Conservation (phyloP, 73 alveolate genomes). For the Blepharisma stoltei region DNA sequence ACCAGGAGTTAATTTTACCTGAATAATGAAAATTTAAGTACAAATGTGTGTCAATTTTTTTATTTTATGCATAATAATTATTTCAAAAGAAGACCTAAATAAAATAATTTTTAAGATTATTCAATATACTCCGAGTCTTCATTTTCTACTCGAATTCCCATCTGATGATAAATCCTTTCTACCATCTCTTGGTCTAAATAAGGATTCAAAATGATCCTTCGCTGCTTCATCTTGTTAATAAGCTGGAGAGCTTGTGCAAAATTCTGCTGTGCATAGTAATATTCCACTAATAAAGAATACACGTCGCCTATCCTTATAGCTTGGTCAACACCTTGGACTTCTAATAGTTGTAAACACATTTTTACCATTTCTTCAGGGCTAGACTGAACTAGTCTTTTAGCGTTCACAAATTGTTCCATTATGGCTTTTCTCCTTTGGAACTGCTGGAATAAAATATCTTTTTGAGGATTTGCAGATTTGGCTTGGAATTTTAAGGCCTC, state of each 20-base stretch:
- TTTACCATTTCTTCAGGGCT: conserved; percentile 77
- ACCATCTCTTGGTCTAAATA: conserved; percentile 79
- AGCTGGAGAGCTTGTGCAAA: conserved; percentile 57
- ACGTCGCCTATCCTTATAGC: conserved; percentile 91
- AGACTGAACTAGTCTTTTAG: conserved; percentile 63
- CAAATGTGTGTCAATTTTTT: not conserved
- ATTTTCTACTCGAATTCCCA: conserved; percentile 5
- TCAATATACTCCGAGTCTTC: conserved; percentile 12
- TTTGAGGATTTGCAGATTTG: conserved; percentile 69
- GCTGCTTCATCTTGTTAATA: conserved; percentile 69
- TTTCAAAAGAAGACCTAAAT: too few relatives aligned
- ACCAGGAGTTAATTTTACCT: not conserved
- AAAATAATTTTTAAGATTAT: not conserved
- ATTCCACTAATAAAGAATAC: conserved; percentile 76
- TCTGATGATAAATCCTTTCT: not conserved
- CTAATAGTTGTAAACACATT: conserved; percentile 76
- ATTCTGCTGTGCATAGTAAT: conserved; percentile 44
- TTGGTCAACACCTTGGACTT: conserved; percentile 74
- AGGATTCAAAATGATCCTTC: conserved; percentile 68
- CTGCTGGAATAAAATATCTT: conserved; percentile 68
- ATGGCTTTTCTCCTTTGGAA: conserved; percentile 68
- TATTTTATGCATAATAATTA: too few relatives aligned
- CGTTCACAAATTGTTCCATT: conserved; percentile 76
- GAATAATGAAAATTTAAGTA: not conserved
- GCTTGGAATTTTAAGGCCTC: conserved; percentile 89